A percentile compares a stretch with the other conserved stretches of the same genome.
phyloP scores from a whole-genome alignment of 345 rosid species.

The Orychophragmus violaceus region DNA sequence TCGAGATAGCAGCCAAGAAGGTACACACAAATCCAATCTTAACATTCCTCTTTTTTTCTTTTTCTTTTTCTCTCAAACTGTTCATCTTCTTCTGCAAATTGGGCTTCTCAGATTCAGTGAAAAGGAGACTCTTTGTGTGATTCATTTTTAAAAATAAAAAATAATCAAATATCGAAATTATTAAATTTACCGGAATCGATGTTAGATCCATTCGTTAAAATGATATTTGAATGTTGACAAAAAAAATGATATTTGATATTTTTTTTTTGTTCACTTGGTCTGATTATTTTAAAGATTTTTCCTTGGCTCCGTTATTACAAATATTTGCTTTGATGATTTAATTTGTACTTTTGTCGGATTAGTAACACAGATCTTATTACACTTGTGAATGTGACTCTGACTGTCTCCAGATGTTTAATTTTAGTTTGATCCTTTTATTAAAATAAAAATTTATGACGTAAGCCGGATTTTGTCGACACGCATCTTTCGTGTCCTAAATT shows the following conservation, averaged over 20 bases:
- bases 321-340: neutral
- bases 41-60: neutral
- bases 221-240: conserved; percentile 3
- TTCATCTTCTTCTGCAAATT: conserved; percentile 16
- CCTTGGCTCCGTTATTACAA: neutral
- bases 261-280: neutral
- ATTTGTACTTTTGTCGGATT: neutral
- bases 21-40: neutral
- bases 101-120: conserved; percentile 8
- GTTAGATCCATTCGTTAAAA: conserved; percentile 19
- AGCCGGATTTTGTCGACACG: conserved; percentile 5
- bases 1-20: conserved; percentile 32
- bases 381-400: conserved; percentile 3
- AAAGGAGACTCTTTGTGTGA: neutral
- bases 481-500: conserved; percentile 12
- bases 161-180: neutral
- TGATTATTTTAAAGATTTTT: neutral
- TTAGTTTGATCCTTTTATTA: neutral
- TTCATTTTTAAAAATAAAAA: neutral
- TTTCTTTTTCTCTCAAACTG: neutral
- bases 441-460: neutral
- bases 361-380: conserved; percentile 15
- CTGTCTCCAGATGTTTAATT: conserved; percentile 19
- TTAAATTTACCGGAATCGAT: neutral
- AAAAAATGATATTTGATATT: too few species aligned